Evolutionary conservation across 2,329 filamentous ascomycete species (phyloP).

Genomic region (Aureobasidium sp.): DNA sequence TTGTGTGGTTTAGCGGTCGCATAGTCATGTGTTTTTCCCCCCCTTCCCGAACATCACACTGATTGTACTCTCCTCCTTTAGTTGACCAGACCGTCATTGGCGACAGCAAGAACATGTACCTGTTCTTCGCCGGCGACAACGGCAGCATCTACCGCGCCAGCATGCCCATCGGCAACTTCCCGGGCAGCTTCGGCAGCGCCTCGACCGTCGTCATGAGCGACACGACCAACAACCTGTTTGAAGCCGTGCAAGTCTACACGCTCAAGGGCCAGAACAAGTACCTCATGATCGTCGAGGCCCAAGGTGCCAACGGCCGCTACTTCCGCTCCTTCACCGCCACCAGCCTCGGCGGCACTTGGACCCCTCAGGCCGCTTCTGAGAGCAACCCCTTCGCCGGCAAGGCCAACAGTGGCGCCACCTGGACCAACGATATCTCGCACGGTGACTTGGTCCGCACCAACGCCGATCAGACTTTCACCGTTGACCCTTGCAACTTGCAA

Average conservation of each 20-base stretch:
- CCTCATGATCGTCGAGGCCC: conserved; percentile 62
- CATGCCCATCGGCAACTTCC: conserved; percentile 58
- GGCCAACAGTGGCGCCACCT: conserved; percentile 56
- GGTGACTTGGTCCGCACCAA: conserved; percentile 54
- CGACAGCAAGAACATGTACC: conserved; percentile 55
- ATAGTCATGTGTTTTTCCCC: too few relatives aligned
- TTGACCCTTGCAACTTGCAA: conserved; percentile 59
- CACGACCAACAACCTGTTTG: conserved; percentile 52
- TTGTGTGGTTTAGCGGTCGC: too few relatives aligned
- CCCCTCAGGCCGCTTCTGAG: conserved; percentile 50
- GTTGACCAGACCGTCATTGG: conserved; percentile 60
- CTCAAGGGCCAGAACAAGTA: conserved; percentile 50
- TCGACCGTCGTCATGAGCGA: conserved; percentile 50
- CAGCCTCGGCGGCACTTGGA: conserved; percentile 52
- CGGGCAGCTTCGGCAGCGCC: conserved; percentile 50
- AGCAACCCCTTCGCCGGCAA: conserved; percentile 58
- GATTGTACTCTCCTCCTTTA: too few relatives aligned
- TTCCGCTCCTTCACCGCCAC: conserved; percentile 61
- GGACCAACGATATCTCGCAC: conserved; percentile 62
- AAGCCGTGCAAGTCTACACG: conserved; percentile 61
- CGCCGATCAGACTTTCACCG: conserved; percentile 54
- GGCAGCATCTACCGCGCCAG: conserved; percentile 58
- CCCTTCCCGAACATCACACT: too few relatives aligned
- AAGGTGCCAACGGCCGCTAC: conserved; percentile 52
- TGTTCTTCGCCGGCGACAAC: conserved; percentile 63